Evolutionary conservation across 768 basidiomycete species (phyloP).

Genomic region (Psilocybe azurescens): DNA sequence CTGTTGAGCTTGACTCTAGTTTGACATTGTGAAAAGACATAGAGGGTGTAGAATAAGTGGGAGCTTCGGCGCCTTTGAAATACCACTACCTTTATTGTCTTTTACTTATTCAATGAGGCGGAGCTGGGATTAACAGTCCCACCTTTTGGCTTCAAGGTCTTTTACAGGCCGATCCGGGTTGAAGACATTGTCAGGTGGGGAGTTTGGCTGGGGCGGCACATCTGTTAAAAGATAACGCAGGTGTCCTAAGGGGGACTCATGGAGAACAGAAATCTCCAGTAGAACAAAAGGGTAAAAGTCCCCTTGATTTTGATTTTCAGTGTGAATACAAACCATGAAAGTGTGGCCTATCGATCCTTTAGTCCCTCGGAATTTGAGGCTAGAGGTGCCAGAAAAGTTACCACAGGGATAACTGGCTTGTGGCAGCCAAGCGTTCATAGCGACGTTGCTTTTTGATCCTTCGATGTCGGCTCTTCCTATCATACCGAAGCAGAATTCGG

Average conservation of each 20-base stretch:
- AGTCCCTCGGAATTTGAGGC: slow-evolving; percentile 79
- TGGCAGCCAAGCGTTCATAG: slow-evolving; percentile 86
- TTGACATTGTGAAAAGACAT: slow-evolving; percentile 85
- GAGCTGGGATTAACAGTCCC: slow-evolving; percentile 72
- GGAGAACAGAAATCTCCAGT: slow-evolving; percentile 82
- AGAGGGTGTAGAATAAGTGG: slow-evolving; percentile 84
- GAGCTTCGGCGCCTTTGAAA: slow-evolving; percentile 80
- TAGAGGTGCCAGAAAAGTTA: slow-evolving; percentile 84
- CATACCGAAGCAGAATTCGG: slow-evolving; percentile 82
- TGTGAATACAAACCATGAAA: slow-evolving; percentile 84
- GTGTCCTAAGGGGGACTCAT: slow-evolving; percentile 82
- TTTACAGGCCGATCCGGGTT: slow-evolving; percentile 70
- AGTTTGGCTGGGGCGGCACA: slow-evolving; percentile 85
- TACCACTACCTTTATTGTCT: slow-evolving; percentile 83
- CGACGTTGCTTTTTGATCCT: slow-evolving; percentile 85
- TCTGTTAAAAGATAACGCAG: slow-evolving; percentile 83
- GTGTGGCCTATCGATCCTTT: slow-evolving; percentile 86
- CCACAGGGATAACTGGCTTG: slow-evolving; percentile 83
- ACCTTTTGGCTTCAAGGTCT: slow-evolving; percentile 75
- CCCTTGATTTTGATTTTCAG: slow-evolving; percentile 85
- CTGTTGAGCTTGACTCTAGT: slow-evolving; percentile 89
- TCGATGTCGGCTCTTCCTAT: slow-evolving; percentile 85
- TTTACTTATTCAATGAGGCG: slow-evolving; percentile 81
- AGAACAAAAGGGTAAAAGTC: slow-evolving; percentile 83
- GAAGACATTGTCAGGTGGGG: slow-evolving; percentile 83